Conservation (phyloP, 129 eudicot species). For the Lactuca sativa region DNA sequence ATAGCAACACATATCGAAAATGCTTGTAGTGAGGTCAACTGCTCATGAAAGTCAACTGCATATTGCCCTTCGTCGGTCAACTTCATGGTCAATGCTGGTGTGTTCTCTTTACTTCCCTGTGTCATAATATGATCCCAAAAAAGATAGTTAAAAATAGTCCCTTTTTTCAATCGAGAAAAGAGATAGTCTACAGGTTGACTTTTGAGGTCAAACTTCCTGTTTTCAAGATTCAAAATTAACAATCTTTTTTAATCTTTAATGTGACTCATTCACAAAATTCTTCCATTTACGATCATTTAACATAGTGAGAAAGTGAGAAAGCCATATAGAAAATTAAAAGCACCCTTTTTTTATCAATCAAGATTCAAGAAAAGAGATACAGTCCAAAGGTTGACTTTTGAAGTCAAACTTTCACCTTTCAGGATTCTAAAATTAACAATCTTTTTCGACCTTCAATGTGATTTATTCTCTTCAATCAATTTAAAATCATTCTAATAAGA, state of each 20-base stretch:
- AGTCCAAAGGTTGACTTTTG: not conserved
- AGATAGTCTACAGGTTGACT: slow-evolving; percentile 9
- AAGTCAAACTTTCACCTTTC: slow-evolving; percentile 17
- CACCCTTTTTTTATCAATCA: not conserved
- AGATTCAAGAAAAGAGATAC: not conserved
- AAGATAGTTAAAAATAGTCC: not conserved
- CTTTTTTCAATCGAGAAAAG: slow-evolving; percentile 8
- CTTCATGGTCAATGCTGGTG: slow-evolving; percentile 60
- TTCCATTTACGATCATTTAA: too few species aligned
- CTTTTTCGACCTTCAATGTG: not conserved
- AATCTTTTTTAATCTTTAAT: not conserved
- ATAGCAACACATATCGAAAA: slow-evolving; percentile 79
- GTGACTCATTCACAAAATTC: not conserved
- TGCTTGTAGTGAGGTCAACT: slow-evolving; percentile 71
- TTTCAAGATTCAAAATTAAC: slow-evolving; percentile 8
- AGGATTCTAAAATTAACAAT: not conserved
- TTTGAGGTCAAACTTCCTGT: not conserved
- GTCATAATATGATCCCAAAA: not conserved
- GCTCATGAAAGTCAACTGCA: slow-evolving; percentile 74
- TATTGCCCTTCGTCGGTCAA: slow-evolving; percentile 52
- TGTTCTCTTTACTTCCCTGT: slow-evolving; percentile 67
- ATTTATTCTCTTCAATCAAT: not conserved
- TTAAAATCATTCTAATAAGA: not conserved
- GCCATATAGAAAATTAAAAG: not conserved
- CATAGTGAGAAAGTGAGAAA: too few species aligned